phyloP scores from a whole-genome alignment of 768 basidiomycete genomes.

The Terana coerulea region DNA sequence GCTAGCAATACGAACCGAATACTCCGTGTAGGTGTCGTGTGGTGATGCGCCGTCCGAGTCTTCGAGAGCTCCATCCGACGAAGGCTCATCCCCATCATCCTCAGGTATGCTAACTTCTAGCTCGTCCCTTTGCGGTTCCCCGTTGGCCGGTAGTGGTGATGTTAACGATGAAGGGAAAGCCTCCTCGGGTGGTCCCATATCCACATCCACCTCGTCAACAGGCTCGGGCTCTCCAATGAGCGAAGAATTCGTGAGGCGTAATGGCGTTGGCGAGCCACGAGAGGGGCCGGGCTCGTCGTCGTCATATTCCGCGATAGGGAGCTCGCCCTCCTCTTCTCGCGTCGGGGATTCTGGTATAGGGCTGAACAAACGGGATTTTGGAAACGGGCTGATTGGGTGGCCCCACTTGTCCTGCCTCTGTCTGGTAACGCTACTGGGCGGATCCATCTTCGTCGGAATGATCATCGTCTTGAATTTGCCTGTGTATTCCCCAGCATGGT shows the following conservation, averaged over 20 bases:
- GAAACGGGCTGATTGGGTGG: slow-evolving; percentile 67
- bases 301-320: slow-evolving; percentile 4
- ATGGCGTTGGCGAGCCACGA: background rate
- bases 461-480: slow-evolving; percentile 54
- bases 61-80: too few relatives aligned
- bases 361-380: background rate
- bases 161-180: background rate
- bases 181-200: background rate
- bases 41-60: too few relatives aligned
- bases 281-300: background rate
- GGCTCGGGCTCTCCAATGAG: too few relatives aligned
- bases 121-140: too few relatives aligned
- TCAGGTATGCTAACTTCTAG: too few relatives aligned
- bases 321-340: background rate
- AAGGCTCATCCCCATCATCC: too few relatives aligned
- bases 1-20: too few relatives aligned
- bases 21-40: too few relatives aligned
- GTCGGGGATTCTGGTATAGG: slow-evolving; percentile 7
- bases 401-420: slow-evolving; percentile 59
- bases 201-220: background rate
- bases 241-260: background rate
- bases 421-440: slow-evolving; percentile 53
- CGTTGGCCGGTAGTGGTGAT: too few relatives aligned
- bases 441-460: slow-evolving; percentile 62
- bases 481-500: slow-evolving; percentile 56